Evolutionary conservation across 1,284 basidiomycete genomes (phyloP).

Genomic region (Bjerkandera adusta): DNA sequence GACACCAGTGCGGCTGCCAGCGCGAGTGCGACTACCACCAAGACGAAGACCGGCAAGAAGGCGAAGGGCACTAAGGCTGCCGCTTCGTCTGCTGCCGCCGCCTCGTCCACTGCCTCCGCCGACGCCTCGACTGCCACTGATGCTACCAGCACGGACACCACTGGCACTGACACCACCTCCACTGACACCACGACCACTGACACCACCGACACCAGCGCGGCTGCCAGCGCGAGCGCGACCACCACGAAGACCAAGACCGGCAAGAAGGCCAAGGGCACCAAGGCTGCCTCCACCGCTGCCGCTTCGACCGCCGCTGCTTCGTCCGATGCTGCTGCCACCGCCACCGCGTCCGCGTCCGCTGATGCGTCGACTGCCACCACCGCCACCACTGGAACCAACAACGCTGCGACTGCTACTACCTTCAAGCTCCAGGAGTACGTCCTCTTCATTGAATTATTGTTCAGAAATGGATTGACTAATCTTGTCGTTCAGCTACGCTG

Average conservation of each 20-base stretch:
- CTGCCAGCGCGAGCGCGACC: not conserved
- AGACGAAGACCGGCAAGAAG: too few species aligned
- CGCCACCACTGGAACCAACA: not conserved
- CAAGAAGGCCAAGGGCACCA: too few species aligned
- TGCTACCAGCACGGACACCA: too few species aligned
- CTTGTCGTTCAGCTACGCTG: constrained; percentile 31
- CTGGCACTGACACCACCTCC: too few species aligned
- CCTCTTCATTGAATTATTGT: not conserved
- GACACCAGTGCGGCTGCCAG: not conserved
- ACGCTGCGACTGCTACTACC: constrained; percentile 3
- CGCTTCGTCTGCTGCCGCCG: not conserved
- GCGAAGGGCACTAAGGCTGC: not conserved
- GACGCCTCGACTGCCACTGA: too few species aligned
- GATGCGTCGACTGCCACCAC: not conserved
- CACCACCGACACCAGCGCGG: not conserved
- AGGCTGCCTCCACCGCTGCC: not conserved
- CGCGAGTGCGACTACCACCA: not conserved
- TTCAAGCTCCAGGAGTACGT: constrained; percentile 10
- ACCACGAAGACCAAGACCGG: not conserved
- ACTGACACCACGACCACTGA: too few species aligned
- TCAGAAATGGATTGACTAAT: not conserved
- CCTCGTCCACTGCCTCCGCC: not conserved
- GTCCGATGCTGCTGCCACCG: not conserved
- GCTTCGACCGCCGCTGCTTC: not conserved
- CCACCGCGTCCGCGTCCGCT: not conserved